Evolutionary conservation across 225 moss, liverwort and hornwort species (phyloP), one percentile per base, ranked within the genome.

Genomic region (Rhytidiadelphus loreus): DNA sequence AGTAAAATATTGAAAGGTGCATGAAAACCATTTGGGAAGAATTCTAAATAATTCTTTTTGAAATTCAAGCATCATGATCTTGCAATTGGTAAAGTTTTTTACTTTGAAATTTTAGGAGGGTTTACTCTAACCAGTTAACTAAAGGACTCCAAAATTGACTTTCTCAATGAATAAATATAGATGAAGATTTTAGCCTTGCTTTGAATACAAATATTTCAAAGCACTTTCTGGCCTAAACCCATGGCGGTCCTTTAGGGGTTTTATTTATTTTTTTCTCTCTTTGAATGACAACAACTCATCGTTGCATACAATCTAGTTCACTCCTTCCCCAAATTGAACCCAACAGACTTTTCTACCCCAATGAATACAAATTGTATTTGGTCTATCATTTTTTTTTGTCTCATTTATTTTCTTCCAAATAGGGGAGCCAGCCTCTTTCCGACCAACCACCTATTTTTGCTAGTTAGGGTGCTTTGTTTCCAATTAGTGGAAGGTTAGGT

Each of bases 181-280:
- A 39, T 39, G 8, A 69, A 8, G 24, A 39, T 24, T 39, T 69
- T 69, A 39, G 23, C 69, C 39, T 69, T 69, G 24, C 39, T 39
- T 13, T 23, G 0, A 2, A 22, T n/a, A 68, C 1, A 0, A 68
- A 2, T 37, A n/a, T n/a, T 68, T 22, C 22, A 12, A 68, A 68
- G 1, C 6, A 68, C 0, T 68, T 19, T 12, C 7, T 2, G 7
- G 3, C n/a, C 6, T 22, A 19, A 68, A 22, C n/a, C 12, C 7
- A 12, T 3, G 1, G 2, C 0, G 2, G 0, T n/a, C 7, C 4
- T n/a, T 22, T 7, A 12, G 12, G 1, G 6, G 2, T 3, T 7
- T 59, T 12, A 12, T 29, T 7, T 29, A 0, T 15, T 7, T 5
- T 17, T 46, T 46, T 46, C 7, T 48, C 11, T 48, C 48, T 48